phyloP scores from a whole-genome alignment of 371 early-diverging fungal species.

The Mycotypha africana region DNA sequence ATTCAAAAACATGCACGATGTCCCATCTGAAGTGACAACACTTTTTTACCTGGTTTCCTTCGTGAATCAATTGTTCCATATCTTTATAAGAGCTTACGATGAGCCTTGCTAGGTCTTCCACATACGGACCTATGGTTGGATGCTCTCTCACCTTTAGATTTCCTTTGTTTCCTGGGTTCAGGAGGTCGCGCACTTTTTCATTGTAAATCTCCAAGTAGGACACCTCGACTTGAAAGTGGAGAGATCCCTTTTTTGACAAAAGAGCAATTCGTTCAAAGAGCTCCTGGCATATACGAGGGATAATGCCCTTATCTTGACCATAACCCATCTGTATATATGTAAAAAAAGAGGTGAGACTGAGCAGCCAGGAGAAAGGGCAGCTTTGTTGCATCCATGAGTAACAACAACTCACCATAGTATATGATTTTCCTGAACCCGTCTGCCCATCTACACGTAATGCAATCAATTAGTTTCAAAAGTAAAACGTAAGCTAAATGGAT shows the following conservation, averaged over 20 bases:
- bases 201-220: slow-evolving; percentile 79
- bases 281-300: slow-evolving; percentile 73
- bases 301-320: slow-evolving; percentile 74
- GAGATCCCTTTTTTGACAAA: slow-evolving; percentile 26
- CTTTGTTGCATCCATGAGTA: not conserved
- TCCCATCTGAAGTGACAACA: no score
- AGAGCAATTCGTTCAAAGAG: slow-evolving; percentile 63
- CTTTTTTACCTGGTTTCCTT: slow-evolving; percentile 74
- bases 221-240: slow-evolving; percentile 70
- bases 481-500: not conserved
- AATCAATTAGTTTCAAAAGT: not conserved
- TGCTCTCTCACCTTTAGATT: slow-evolving; percentile 83
- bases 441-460: slow-evolving; percentile 64
- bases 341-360: not conserved
- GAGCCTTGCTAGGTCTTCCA: slow-evolving; percentile 81
- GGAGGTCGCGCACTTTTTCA: slow-evolving; percentile 87
- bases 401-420: slow-evolving; percentile 61
- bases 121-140: slow-evolving; percentile 81
- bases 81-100: slow-evolving; percentile 73
- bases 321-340: slow-evolving; percentile 45
- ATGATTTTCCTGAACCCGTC: slow-evolving; percentile 78
- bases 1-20: no score
- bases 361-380: no score
- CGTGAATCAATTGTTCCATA: slow-evolving; percentile 73
- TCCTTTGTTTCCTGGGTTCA: slow-evolving; percentile 70